Percentiles rank a stretch among this genome's conserved stretches.
phyloP scores from a whole-genome alignment of 2,329 filamentous ascomycete species.

The Aspergillus proliferans region DNA sequence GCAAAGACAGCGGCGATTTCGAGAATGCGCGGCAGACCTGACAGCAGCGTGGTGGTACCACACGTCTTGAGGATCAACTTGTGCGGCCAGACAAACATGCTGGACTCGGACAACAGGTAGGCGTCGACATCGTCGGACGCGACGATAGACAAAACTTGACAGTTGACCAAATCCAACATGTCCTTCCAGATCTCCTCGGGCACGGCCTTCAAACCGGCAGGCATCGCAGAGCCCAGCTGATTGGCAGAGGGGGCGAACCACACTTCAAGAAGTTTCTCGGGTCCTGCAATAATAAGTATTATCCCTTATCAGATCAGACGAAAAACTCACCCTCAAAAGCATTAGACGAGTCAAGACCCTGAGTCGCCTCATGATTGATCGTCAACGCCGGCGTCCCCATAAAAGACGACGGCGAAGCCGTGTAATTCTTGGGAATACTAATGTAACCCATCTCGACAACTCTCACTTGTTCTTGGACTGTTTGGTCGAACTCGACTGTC shows the following conservation, averaged over 20 bases:
- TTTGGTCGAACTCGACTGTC: conserved; percentile 24
- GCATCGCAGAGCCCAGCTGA: conserved; percentile 60
- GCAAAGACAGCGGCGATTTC: conserved; percentile 83
- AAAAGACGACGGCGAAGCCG: conserved; percentile 69
- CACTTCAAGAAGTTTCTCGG: conserved; percentile 96
- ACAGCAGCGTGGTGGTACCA: conserved; percentile 88
- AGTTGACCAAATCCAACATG: conserved; percentile 97
- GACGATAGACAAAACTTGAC: conserved; percentile 92
- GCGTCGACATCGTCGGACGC: conserved; percentile 92
- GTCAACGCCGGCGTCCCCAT: conserved; percentile 82
- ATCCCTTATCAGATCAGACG: not conserved
- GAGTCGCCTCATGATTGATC: conserved; percentile 91
- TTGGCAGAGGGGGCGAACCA: conserved; percentile 85
- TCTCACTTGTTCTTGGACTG: not conserved
- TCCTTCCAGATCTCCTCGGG: conserved; percentile 80
- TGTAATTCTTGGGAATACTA: conserved; percentile 73
- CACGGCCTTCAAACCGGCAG: conserved; percentile 79
- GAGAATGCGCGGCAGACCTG: conserved; percentile 81
- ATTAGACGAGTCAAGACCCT: conserved; percentile 89
- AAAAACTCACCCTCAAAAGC: conserved; percentile 76
- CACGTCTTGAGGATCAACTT: conserved; percentile 99
- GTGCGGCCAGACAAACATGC: conserved; percentile 99
- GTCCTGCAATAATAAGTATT: conserved; percentile 48
- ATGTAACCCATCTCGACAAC: conserved; percentile 74
- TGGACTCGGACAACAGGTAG: conserved; percentile 94